Percentiles rank a stretch among this genome's conserved stretches.
These are phyloP conservation scores for Daldinia grandis DNA, from an alignment of 495 filamentous ascomycete genomes.

Conservation along the genomic window DNA sequence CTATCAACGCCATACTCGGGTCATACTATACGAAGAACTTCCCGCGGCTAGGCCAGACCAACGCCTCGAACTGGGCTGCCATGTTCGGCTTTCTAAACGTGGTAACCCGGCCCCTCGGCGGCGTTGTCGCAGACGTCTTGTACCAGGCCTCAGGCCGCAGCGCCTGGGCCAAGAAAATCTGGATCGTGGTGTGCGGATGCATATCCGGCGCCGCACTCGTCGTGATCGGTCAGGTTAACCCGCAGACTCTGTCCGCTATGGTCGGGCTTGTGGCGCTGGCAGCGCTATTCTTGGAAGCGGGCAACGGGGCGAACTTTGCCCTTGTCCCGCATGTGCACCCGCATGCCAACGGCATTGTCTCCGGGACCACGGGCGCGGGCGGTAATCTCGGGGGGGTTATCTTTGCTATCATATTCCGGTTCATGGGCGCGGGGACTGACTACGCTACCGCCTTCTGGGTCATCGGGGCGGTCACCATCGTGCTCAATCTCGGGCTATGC, in stretches of 20 bases:
- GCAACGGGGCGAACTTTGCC: constrained; percentile 87
- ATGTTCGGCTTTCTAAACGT: constrained; percentile 93
- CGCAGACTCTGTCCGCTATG: constrained; percentile 68
- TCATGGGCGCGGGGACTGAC: constrained; percentile 63
- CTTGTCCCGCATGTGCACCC: constrained; percentile 87
- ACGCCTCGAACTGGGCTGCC: constrained; percentile 78
- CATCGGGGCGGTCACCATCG: constrained; percentile 79
- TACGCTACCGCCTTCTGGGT: constrained; percentile 82
- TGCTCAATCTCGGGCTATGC: constrained; percentile 67
- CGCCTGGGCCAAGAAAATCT: constrained; percentile 80
- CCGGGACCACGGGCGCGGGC: constrained; percentile 76
- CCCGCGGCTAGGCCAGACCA: constrained; percentile 74
- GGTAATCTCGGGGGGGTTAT: constrained; percentile 89
- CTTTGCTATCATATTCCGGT: constrained; percentile 87
- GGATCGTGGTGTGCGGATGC: constrained; percentile 69
- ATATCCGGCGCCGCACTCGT: constrained; percentile 73
- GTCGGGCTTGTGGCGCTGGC: constrained; percentile 76
- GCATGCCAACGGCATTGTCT: constrained; percentile 71
- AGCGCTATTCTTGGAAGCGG: constrained; percentile 83
- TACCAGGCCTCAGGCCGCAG: constrained; percentile 66
- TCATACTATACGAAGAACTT: constrained; percentile 84
- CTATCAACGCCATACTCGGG: constrained; percentile 84
- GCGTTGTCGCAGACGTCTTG: constrained; percentile 74
- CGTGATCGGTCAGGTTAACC: constrained; percentile 72
- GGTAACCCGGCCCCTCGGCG: constrained; percentile 76